Evolutionary conservation across 2,329 filamentous ascomycete genomes (phyloP).

Genomic region (Neofusicoccum sp.): DNA sequence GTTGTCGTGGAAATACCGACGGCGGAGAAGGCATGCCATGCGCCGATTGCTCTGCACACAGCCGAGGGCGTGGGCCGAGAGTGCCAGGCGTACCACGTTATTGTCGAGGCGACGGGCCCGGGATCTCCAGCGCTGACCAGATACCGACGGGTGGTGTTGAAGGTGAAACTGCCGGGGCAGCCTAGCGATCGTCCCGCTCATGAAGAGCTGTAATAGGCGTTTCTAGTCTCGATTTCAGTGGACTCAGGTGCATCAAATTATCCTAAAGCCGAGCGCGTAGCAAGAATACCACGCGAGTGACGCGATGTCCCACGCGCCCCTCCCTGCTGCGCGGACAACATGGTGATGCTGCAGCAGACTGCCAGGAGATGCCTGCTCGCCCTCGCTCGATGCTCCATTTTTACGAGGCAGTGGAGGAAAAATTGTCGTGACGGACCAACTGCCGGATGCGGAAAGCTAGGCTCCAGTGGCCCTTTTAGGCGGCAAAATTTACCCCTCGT

Average conservation of each 20-base stretch:
- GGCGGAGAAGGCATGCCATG: conserved; percentile 46
- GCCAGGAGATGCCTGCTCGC: neutral
- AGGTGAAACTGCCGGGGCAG: conserved; percentile 23
- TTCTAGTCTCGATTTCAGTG: neutral
- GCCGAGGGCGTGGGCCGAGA: conserved; percentile 38
- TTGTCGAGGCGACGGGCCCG: conserved; percentile 52
- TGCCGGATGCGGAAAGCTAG: conserved; percentile 6
- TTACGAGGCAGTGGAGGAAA: conserved; percentile 7
- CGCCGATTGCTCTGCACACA: conserved; percentile 32
- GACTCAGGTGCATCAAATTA: no score
- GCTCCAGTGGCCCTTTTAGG: conserved; percentile 4
- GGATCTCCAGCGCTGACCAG: conserved; percentile 50
- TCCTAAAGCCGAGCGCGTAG: no score
- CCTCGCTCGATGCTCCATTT: conserved; percentile 1
- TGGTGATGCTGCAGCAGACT: no score
- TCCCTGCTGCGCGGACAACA: no score
- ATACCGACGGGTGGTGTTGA: conserved; percentile 50
- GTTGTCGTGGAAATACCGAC: conserved; percentile 45
- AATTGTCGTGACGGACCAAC: neutral
- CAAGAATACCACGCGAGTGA: no score
- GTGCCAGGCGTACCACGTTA: conserved; percentile 52
- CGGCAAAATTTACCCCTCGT: conserved; percentile 16
- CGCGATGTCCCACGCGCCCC: no score
- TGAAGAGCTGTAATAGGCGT: neutral
- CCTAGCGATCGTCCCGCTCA: neutral